phyloP scores from a whole-genome alignment of 2,329 filamentous ascomycete genomes.

The Fusarium nematophilum region DNA sequence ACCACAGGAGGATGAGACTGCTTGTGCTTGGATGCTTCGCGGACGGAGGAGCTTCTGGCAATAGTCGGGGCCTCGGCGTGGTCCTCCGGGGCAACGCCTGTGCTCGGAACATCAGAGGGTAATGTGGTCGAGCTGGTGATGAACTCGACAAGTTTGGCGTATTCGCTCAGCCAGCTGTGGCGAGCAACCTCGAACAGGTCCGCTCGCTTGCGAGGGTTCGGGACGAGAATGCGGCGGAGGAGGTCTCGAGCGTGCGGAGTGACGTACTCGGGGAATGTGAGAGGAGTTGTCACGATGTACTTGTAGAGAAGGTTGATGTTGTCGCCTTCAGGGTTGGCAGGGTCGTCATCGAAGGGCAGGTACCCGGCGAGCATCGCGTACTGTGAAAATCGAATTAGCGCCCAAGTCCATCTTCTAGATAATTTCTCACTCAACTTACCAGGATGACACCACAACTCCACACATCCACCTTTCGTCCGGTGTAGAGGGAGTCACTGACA shows the following conservation, averaged over 20 bases:
- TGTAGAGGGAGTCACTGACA: conserved; percentile 97
- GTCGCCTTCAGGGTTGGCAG: conserved; percentile 96
- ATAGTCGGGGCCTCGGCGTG: conserved; percentile 69
- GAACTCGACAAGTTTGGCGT: conserved; percentile 94
- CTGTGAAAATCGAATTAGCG: conserved; percentile 60
- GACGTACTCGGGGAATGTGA: conserved; percentile 99
- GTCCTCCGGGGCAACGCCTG: conserved; percentile 72
- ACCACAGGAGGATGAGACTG: conserved; percentile 59
- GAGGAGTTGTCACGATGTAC: conserved; percentile 96
- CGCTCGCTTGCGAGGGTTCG: conserved; percentile 92
- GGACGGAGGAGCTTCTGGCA: conserved; percentile 90
- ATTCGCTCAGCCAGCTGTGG: conserved; percentile 98
- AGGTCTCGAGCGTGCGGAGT: conserved; percentile 96
- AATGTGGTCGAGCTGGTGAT: conserved; percentile 96
- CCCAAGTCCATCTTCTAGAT: neutral
- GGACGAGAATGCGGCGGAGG: conserved; percentile 90
- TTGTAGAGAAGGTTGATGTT: conserved; percentile 99
- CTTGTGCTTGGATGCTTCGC: conserved; percentile 82
- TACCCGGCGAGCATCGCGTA: conserved; percentile 99
- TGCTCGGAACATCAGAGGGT: conserved; percentile 84
- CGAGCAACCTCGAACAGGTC: conserved; percentile 97
- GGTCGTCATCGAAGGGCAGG: conserved; percentile 96
- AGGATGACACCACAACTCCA: conserved; percentile 99
- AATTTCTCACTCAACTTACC: conserved; percentile 67
- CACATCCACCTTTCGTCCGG: conserved; percentile 96